A percentile compares a stretch with the other conserved stretches of the same genome.
Evolutionary conservation across 345 rosid species (phyloP).

Genomic region (Diplotaxis tenuifolia): DNA sequence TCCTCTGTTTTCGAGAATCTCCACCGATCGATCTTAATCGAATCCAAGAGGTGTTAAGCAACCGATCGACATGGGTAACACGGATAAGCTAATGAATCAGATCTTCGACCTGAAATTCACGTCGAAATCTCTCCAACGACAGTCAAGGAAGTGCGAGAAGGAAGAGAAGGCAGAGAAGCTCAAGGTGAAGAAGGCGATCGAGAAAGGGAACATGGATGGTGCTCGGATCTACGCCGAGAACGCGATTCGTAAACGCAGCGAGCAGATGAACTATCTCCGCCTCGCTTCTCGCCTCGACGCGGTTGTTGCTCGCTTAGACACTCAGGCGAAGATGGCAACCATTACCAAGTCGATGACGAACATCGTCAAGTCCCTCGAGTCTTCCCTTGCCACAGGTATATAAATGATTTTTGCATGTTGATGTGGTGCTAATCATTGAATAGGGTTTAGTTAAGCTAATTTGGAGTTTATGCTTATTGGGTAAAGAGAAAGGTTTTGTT

Average conservation of each 20-base stretch:
- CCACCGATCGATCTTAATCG: background rate
- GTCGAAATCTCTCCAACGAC: slow-evolving; percentile 86
- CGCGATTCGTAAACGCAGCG: slow-evolving; percentile 87
- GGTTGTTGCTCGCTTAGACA: slow-evolving; percentile 89
- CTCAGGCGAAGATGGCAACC: slow-evolving; percentile 93
- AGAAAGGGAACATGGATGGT: slow-evolving; percentile 98
- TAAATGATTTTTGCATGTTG: background rate
- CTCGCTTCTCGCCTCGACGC: slow-evolving; percentile 94
- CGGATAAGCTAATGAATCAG: slow-evolving; percentile 90
- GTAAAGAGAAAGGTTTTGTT: background rate
- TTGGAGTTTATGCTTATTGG: background rate
- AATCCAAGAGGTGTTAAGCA: background rate
- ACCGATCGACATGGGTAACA: slow-evolving; percentile 62
- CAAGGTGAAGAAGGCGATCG: slow-evolving; percentile 96
- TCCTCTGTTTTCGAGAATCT: background rate
- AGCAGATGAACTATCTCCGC: slow-evolving; percentile 97
- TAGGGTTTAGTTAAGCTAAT: background rate
- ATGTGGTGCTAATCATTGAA: background rate
- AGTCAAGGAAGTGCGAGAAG: slow-evolving; percentile 94
- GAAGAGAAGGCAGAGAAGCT: slow-evolving; percentile 95
- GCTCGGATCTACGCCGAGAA: slow-evolving; percentile 98
- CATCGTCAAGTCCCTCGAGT: slow-evolving; percentile 94
- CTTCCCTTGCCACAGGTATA: slow-evolving; percentile 76
- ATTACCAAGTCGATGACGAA: slow-evolving; percentile 84
- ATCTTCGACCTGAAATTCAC: slow-evolving; percentile 95